Evolutionary conservation across 2,329 filamentous ascomycete genomes (phyloP).

Genomic region (Colletotrichum sp.): DNA sequence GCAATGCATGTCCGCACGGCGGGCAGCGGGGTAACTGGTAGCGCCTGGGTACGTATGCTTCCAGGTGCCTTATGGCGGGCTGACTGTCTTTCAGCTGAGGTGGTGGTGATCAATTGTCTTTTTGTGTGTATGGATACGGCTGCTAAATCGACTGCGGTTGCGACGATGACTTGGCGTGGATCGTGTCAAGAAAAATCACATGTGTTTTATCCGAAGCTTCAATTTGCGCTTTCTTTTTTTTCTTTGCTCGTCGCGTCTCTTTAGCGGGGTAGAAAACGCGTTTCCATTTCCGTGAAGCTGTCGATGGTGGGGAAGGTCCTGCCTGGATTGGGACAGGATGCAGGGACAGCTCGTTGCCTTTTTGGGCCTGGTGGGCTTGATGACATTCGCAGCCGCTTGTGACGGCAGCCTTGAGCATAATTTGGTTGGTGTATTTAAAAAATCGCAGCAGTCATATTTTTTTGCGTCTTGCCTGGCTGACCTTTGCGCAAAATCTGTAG

Average conservation of each 20-base stretch:
- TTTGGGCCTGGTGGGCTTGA: constrained; percentile 11
- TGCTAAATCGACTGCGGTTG: not conserved
- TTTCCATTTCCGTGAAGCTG: not conserved
- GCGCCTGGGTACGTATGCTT: not conserved
- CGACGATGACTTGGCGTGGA: not conserved
- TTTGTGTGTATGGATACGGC: not conserved
- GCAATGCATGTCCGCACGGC: not conserved
- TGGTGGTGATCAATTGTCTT: not conserved
- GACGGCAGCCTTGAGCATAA: not conserved
- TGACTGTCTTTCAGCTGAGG: not conserved
- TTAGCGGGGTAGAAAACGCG: not conserved
- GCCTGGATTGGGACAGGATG: constrained; percentile 9
- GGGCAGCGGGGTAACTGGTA: not conserved
- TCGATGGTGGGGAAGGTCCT: not conserved
- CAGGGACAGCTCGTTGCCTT: constrained; percentile 21
- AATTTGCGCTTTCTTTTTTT: not conserved
- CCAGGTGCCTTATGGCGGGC: not conserved
- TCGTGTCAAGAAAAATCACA: not conserved
- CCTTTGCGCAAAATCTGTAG: not conserved
- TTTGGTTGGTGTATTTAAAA: not conserved
- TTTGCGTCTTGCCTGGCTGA: not conserved
- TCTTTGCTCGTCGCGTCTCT: not conserved
- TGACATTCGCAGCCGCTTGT: not conserved
- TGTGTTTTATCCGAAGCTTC: not conserved
- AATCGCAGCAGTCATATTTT: not conserved